Conservation (phyloP, 164 flowering plant genomes). For the Sedum album region DNA sequence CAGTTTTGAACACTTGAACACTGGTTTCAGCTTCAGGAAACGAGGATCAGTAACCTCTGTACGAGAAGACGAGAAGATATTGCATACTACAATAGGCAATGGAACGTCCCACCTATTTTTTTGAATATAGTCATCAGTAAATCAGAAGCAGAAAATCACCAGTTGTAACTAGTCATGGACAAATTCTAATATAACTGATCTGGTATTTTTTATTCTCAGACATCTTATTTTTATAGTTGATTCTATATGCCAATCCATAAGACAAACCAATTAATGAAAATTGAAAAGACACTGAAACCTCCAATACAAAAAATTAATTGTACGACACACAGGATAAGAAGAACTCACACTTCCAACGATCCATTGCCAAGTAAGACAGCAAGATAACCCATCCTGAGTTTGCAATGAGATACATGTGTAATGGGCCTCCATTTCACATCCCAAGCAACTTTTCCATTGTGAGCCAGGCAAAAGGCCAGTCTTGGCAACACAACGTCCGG, state of each 20-base stretch:
- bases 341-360: constrained; percentile 85
- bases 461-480: constrained; percentile 68
- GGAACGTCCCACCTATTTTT: constrained; percentile 94
- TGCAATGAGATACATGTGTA: constrained; percentile 24
- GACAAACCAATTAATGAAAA: background rate
- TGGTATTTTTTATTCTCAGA: background rate
- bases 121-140: constrained; percentile 1
- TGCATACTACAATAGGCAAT: constrained; percentile 39
- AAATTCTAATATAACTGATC: background rate
- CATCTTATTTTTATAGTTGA: background rate
- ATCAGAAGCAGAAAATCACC: background rate
- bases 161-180: background rate
- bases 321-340: too few relatives aligned
- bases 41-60: constrained; percentile 78
- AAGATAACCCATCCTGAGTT: constrained; percentile 72
- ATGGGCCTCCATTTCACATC: constrained; percentile 89
- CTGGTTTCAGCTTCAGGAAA: constrained; percentile 77
- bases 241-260: background rate
- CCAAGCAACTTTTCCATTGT: constrained; percentile 97
- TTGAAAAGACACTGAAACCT: background rate
- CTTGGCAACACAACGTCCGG: constrained; percentile 55
- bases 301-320: too few relatives aligned
- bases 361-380: constrained; percentile 94
- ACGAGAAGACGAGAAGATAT: constrained; percentile 32
- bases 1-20: constrained; percentile 75